These are phyloP conservation scores for Tillandsia fasciculata DNA, from an alignment of 176 grass and related monocot species.

Conservation along the genomic window DNA sequence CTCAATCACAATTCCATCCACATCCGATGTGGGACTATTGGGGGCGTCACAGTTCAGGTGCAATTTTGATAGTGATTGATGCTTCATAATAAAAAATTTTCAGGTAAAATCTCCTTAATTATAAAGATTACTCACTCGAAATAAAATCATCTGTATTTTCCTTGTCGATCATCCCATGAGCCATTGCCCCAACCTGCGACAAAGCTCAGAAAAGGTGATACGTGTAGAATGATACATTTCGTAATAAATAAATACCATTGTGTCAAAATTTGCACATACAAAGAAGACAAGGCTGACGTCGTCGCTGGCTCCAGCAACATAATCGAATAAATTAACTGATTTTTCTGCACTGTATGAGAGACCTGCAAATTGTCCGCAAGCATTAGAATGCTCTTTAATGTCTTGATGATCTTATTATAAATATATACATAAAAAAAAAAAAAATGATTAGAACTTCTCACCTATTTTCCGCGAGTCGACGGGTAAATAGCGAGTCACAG, in stretches of 20 bases:
- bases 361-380: constrained; percentile 31
- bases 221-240: constrained; percentile 9
- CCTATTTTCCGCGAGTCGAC: constrained; percentile 73
- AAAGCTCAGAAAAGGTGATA: constrained; percentile 11
- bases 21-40: no score
- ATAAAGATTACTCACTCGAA: constrained; percentile 52
- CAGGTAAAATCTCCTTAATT: no score
- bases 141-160: constrained; percentile 84
- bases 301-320: constrained; percentile 66
- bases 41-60: no score
- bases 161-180: constrained; percentile 80
- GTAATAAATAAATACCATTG: background rate
- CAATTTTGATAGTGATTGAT: no score
- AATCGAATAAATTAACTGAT: constrained; percentile 75
- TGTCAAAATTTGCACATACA: constrained; percentile 41
- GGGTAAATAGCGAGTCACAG: constrained; percentile 74
- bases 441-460: constrained; percentile 18
- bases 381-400: constrained; percentile 9
- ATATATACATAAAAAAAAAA: constrained; percentile 1
- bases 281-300: constrained; percentile 68
- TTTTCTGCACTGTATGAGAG: constrained; percentile 88
- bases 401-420: background rate
- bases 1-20: no score
- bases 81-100: no score
- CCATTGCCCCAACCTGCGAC: constrained; percentile 89